Percentiles rank a stretch among this genome's conserved stretches.
These are phyloP conservation scores for Leccinum longicurvipes DNA, from an alignment of 768 basidiomycete genomes.

Conservation along the genomic window DNA sequence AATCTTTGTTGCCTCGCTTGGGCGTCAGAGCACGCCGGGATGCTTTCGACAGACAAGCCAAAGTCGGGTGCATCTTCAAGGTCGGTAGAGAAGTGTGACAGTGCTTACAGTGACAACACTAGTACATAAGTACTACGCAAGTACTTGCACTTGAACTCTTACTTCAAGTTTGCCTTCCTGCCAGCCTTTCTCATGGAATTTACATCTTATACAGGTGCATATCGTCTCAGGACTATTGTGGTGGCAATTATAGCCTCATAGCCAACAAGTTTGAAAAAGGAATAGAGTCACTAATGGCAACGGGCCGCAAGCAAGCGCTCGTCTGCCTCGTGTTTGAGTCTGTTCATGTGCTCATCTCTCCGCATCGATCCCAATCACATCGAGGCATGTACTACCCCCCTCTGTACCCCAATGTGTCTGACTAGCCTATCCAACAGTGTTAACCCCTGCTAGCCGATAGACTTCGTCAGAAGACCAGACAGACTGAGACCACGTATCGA, in stretches of 20 bases:
- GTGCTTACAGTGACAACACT: neutral
- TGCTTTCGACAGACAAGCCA: slow-evolving; percentile 73
- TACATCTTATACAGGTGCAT: neutral
- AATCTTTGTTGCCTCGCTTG: slow-evolving; percentile 93
- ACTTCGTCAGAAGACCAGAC: neutral
- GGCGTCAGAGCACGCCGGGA: slow-evolving; percentile 78
- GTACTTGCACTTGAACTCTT: neutral
- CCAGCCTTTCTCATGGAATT: neutral
- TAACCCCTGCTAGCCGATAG: neutral
- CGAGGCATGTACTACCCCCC: neutral
- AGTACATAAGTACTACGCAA: neutral
- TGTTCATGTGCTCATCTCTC: neutral
- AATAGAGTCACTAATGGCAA: neutral
- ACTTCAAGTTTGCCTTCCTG: neutral
- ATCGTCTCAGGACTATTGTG: no score
- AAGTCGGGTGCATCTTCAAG: slow-evolving; percentile 61
- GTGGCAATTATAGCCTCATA: neutral
- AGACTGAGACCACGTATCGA: neutral
- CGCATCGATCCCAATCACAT: neutral
- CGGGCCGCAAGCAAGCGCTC: slow-evolving; percentile 2
- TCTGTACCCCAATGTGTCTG: neutral
- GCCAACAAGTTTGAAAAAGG: neutral
- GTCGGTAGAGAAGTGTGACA: neutral
- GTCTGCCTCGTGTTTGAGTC: neutral
- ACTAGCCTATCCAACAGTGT: neutral